Evolutionary conservation across 768 basidiomycete genomes (phyloP).

Genomic region (Phylloporus rhodoxanthus): DNA sequence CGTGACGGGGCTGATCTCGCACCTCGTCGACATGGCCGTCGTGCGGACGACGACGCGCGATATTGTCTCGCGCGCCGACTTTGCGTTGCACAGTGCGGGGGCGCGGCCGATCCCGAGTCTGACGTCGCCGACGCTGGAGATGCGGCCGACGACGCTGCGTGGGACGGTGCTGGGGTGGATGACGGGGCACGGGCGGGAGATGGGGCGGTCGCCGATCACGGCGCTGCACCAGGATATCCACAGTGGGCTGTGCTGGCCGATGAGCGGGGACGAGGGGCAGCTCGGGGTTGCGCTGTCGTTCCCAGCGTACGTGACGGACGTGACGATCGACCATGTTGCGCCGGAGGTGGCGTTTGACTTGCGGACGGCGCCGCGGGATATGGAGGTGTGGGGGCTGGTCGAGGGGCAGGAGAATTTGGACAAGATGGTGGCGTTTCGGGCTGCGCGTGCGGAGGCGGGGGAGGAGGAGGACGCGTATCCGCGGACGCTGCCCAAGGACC

Average conservation of each 20-base stretch:
- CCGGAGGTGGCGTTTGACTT: conserved; percentile 77
- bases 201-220: conserved; percentile 78
- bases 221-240: conserved; percentile 83
- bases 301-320: conserved; percentile 48
- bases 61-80: conserved; percentile 75
- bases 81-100: conserved; percentile 78
- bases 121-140: conserved; percentile 73
- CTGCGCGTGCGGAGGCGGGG: conserved; percentile 32
- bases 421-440: conserved; percentile 53
- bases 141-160: conserved; percentile 47
- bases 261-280: conserved; percentile 71
- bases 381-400: conserved; percentile 90
- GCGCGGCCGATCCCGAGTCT: conserved; percentile 75
- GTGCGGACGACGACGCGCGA: conserved; percentile 65
- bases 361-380: conserved; percentile 71
- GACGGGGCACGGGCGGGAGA: conserved; percentile 54
- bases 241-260: conserved; percentile 92
- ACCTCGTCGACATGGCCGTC: conserved; percentile 74
- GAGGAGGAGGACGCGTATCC: conserved; percentile 42
- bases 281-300: conserved; percentile 75
- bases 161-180: conserved; percentile 48
- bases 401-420: conserved; percentile 69
- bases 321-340: conserved; percentile 87
- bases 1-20: conserved; percentile 59
- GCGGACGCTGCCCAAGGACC: conserved; percentile 39